Percentiles rank a stretch among this genome's conserved stretches.
These are phyloP conservation scores for Dendrobium catenatum DNA, from an alignment of 106 monocot genomes.

Conservation along the genomic window DNA sequence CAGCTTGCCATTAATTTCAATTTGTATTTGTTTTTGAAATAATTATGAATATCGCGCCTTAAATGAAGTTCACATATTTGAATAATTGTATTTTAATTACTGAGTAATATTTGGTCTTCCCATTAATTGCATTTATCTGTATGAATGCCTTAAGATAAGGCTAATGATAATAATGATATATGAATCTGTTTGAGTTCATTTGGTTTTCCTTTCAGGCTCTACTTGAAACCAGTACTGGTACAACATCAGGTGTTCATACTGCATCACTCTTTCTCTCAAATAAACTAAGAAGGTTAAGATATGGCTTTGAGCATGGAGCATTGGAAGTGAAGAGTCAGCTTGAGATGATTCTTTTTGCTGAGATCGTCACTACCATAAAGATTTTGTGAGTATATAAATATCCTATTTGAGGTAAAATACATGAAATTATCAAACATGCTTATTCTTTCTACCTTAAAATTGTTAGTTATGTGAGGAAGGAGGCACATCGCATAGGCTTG, in stretches of 20 bases:
- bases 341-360: slow-evolving; percentile 65
- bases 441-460: slow-evolving; percentile 8
- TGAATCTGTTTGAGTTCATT: slow-evolving; percentile 2
- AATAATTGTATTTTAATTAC: background rate
- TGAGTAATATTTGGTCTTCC: background rate
- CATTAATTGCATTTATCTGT: background rate
- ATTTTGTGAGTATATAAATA: slow-evolving; percentile 55
- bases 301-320: slow-evolving; percentile 88
- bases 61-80: background rate
- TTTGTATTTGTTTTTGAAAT: background rate
- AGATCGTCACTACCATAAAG: slow-evolving; percentile 56
- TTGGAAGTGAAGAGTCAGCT: slow-evolving; percentile 71
- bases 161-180: background rate
- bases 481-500: slow-evolving; percentile 14
- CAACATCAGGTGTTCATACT: slow-evolving; percentile 15
- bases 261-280: slow-evolving; percentile 51
- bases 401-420: slow-evolving; percentile 2
- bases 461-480: slow-evolving; percentile 31
- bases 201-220: slow-evolving; percentile 42
- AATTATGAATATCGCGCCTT: background rate
- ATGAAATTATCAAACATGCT: background rate
- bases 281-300: slow-evolving; percentile 45
- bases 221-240: slow-evolving; percentile 37
- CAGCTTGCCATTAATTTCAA: background rate
- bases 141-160: background rate